Evolutionary conservation across 345 rosid genomes (phyloP).

Genomic region (Iberis pinnata): DNA sequence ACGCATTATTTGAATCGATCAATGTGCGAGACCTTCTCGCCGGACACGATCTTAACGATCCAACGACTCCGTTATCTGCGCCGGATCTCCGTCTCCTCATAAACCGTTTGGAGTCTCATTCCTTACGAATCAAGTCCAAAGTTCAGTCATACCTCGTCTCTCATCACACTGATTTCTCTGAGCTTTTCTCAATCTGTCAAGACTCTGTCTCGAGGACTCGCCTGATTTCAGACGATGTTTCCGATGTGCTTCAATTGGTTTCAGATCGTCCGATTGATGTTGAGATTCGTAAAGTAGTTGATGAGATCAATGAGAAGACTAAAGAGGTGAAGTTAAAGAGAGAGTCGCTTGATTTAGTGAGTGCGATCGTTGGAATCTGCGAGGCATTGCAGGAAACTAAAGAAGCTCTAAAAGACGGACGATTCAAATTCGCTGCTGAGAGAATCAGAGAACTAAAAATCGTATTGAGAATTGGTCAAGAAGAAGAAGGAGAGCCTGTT

Average conservation of each 20-base stretch:
- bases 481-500: constrained; percentile 61
- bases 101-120: constrained; percentile 74
- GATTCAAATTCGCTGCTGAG: constrained; percentile 65
- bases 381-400: constrained; percentile 58
- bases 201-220: constrained; percentile 55
- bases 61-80: constrained; percentile 72
- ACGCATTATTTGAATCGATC: constrained; percentile 51
- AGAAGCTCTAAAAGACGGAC: constrained; percentile 51
- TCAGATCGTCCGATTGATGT: constrained; percentile 57
- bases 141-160: constrained; percentile 76
- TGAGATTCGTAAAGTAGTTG: constrained; percentile 52
- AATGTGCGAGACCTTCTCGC: constrained; percentile 85
- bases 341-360: constrained; percentile 58
- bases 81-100: constrained; percentile 98
- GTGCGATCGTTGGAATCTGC: constrained; percentile 47
- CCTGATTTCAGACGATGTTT: constrained; percentile 37
- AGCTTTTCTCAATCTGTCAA: constrained; percentile 69
- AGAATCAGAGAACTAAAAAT: constrained; percentile 59
- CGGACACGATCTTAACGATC: constrained; percentile 68
- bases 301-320: constrained; percentile 46
- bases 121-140: constrained; percentile 78
- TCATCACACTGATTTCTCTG: constrained; percentile 66
- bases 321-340: constrained; percentile 56
- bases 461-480: constrained; percentile 60
- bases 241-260: constrained; percentile 43